Base-by-base conservation (phyloP, 2,329 filamentous ascomycete genomes). In the Cladosporium phlei region DNA sequence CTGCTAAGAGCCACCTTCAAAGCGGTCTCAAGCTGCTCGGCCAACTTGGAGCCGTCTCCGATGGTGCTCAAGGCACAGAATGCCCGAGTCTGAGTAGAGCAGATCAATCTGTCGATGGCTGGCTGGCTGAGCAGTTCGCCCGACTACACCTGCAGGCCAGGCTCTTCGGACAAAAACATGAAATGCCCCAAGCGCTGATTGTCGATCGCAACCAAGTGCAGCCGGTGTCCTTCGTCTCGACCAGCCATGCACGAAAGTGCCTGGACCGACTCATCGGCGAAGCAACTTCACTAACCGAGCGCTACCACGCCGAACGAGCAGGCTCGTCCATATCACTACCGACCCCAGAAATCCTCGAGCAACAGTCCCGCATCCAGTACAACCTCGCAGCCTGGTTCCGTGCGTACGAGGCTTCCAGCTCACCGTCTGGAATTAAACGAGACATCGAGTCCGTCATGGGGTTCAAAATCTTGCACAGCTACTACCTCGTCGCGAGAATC, bases 51-150 rank as follows among this genome's bases (percentile, higher is more conserved):
- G 39, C 43, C 11, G 38, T 49, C 9, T 32, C 32, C n/a, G 14
- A 14, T 11, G 29, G 39, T 5, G 20, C 25, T 11, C 44, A 49
- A 17, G 62, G 66, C 4, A 28, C 11, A 11, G 42, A 45, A 10
- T 20, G 16, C 9, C 17, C 32, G 5, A 17, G 16, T 10, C 3
- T 37, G 9, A 21, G 32, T 10, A 35, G 29, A 28, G 22, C 33
- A 9, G 42, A 45, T 14, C 42, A 45, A n/a, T 59, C 59, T 1
- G 55, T 64, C 0, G 71, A 76, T 34, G 61, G 68, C 29, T 71
- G 66, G 61, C 69, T 77, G 12, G 51, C 68, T 3, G 69, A 73
- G 47, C 65, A 63, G 2, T 71, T 76, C 24, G 56, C 59, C 2
- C 58, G 62, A 11, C 39, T 59, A 3, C 40, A 55, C 8, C 34